Evolutionary conservation across 495 filamentous ascomycete species (phyloP).

Genomic region (Massariosphaeria phaeospora): DNA sequence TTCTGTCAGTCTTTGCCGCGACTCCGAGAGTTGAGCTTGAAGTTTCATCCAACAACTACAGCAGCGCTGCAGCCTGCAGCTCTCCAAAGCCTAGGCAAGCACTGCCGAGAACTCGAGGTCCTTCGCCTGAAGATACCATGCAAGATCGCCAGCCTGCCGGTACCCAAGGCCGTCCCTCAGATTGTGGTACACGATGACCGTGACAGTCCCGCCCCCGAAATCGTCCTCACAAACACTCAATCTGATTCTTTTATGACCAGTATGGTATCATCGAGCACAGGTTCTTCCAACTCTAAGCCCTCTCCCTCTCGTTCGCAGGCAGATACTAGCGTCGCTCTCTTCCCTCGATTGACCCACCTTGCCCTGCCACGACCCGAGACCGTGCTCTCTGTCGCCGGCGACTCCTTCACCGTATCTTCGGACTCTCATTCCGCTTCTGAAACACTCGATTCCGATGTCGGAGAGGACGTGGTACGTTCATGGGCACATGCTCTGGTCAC

Average conservation of each 20-base stretch:
- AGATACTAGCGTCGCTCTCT: too few relatives aligned
- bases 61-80: neutral
- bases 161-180: constrained; percentile 12
- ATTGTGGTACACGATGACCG: constrained; percentile 1
- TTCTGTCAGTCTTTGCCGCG: constrained; percentile 17
- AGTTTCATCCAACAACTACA: constrained; percentile 18
- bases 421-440: neutral
- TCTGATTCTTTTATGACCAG: too few relatives aligned
- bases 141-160: constrained; percentile 13
- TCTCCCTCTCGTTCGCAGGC: too few relatives aligned
- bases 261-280: too few relatives aligned
- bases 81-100: constrained; percentile 19
- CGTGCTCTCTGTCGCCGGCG: neutral
- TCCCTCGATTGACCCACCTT: constrained; percentile 18
- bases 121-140: constrained; percentile 19
- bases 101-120: constrained; percentile 22
- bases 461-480: constrained; percentile 17
- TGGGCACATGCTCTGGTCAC: constrained; percentile 22
- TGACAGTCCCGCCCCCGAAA: too few relatives aligned
- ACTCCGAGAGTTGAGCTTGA: constrained; percentile 15
- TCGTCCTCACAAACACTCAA: too few relatives aligned
- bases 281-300: too few relatives aligned
- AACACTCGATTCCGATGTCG: constrained; percentile 12
- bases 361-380: constrained; percentile 13
- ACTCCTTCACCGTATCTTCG: constrained; percentile 6